Evolutionary conservation across 768 basidiomycete genomes (phyloP), one percentile per base, ranked within the genome.

Genomic region (Kwoniella dejecticola): DNA sequence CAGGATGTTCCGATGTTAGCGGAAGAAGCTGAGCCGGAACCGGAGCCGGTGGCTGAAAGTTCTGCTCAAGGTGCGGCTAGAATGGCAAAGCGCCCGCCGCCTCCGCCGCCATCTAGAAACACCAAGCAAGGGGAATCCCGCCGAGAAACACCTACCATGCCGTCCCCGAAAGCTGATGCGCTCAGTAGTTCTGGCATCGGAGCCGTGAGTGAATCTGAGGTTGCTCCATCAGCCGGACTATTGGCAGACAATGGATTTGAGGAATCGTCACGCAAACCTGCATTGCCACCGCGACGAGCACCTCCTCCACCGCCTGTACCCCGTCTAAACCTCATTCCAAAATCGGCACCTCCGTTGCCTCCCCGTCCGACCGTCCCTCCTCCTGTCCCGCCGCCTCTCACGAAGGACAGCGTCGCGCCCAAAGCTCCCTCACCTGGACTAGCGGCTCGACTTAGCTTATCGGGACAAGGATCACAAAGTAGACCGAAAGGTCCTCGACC

Each of bases 401-500:
- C 23, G 15, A 38, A 44, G 21, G 26, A 31, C 17, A 55, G 33
- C n/a, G n/a, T n/a, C n/a, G n/a, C 52, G 5, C 23, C 41, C 40
- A 41, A 40, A 23, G 36, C 38, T 38, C 29, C 13, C 2, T 44
- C 53, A 13, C 40, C 40, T 11, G 6, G 19, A n/a, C 41, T 19
- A 17, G 4, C 53, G 11, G 27, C 53, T 11, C 53, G 53, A 3
- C 40, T 45, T 15, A 44, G 41, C 10, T 36, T 55, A 21, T 26
- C 40, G 15, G 33, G 24, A n/a, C 30, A 21, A 42, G 23, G 26
- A 21, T 26, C 26, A 50, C 13, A 31, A 31, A 50, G 17, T 27
- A 62, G 52, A 27, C 72, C 72, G 1, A 64, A 58, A 42, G 69
- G 70, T 27, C 70, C 70, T 12, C 57, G 68, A 66, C 72, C 72